phyloP scores from a whole-genome alignment of 768 basidiomycete species.

The Phanerochaete carnosa region DNA sequence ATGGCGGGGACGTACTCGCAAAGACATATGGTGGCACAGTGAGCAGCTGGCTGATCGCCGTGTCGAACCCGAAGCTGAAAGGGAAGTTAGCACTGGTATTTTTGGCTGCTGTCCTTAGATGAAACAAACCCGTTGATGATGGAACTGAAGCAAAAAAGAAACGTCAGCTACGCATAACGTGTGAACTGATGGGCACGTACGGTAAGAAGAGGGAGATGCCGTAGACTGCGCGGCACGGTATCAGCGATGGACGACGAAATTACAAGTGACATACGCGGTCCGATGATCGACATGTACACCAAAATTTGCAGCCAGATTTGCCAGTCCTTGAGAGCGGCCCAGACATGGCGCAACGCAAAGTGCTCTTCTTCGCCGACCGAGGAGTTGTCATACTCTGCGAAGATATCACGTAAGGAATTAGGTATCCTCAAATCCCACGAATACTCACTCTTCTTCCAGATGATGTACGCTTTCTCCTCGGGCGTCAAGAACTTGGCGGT shows the following conservation, averaged over 20 bases:
- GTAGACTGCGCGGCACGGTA: constrained; percentile 42
- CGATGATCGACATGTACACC: constrained; percentile 55
- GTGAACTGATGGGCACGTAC: constrained; percentile 38
- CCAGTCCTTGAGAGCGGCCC: constrained; percentile 59
- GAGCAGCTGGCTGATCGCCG: constrained; percentile 58
- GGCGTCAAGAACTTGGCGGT: constrained; percentile 60
- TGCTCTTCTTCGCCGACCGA: constrained; percentile 60
- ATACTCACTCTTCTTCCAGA: constrained; percentile 57
- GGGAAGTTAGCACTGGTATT: neutral
- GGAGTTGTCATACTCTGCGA: constrained; percentile 50
- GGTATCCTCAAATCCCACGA: no score
- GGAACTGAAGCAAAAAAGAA: constrained; percentile 34
- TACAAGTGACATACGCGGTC: constrained; percentile 51
- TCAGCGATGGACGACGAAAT: no score
- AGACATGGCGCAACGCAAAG: constrained; percentile 51
- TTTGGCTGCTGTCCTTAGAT: neutral
- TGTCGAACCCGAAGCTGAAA: constrained; percentile 53
- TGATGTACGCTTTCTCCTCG: constrained; percentile 52
- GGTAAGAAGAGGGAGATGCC: constrained; percentile 71
- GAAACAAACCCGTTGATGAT: constrained; percentile 49
- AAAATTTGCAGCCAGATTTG: constrained; percentile 60
- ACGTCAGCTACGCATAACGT: neutral
- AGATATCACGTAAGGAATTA: neutral
- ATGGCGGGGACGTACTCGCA: constrained; percentile 37
- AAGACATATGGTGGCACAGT: constrained; percentile 63